Percentiles rank a stretch among this genome's conserved stretches.
Conservation (phyloP, 2,329 filamentous ascomycete species). For the Clonostachys solani region DNA sequence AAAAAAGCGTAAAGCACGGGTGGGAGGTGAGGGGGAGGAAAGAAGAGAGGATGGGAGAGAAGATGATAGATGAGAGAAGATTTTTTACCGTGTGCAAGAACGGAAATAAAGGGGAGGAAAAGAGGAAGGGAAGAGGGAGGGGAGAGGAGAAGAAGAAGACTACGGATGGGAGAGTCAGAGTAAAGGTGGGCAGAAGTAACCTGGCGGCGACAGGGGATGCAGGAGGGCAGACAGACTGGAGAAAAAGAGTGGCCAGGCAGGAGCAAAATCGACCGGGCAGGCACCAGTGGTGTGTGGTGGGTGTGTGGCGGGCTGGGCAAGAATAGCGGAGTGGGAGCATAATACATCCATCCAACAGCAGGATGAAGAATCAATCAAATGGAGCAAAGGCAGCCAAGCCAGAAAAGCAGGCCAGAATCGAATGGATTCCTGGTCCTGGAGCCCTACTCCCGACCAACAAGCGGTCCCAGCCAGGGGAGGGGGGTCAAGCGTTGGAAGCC, state of each 20-base stretch:
- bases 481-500: too few species aligned
- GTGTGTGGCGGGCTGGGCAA: not conserved
- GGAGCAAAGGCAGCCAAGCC: too few species aligned
- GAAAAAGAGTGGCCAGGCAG: not conserved
- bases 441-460: too few species aligned
- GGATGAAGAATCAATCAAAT: not conserved
- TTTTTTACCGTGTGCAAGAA: not conserved
- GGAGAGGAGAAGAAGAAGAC: constrained; percentile 3
- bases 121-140: not conserved
- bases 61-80: too few species aligned
- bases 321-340: not conserved
- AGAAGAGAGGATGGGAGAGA: constrained; percentile 1
- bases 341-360: not conserved
- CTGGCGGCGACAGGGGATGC: constrained; percentile 1
- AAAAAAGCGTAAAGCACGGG: constrained; percentile 7
- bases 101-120: constrained; percentile 3
- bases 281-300: constrained; percentile 2
- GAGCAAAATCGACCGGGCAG: constrained; percentile 1
- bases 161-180: not conserved
- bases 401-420: too few species aligned
- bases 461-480: too few species aligned
- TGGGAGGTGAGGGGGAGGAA: constrained; percentile 6
- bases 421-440: too few species aligned
- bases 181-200: not conserved
- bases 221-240: not conserved